phyloP scores from a whole-genome alignment of 257 asterid species.

The Plantago elongata region DNA sequence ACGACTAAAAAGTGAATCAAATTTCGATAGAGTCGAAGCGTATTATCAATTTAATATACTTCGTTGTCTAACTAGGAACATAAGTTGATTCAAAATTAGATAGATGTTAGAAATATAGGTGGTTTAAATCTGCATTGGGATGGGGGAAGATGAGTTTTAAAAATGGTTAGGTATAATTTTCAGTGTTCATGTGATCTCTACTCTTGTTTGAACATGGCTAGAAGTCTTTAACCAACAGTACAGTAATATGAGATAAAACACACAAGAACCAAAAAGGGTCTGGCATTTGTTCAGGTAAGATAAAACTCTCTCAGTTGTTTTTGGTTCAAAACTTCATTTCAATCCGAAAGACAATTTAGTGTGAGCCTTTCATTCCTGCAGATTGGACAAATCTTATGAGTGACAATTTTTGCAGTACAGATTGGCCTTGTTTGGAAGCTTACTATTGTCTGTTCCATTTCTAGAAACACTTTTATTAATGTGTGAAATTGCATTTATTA shows the following conservation, averaged over 20 bases:
- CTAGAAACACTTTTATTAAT: too few relatives aligned
- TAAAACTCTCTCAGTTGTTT: slow-evolving; percentile 7
- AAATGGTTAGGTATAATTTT: too few relatives aligned
- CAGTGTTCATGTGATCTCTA: too few relatives aligned
- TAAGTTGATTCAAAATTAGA: too few relatives aligned
- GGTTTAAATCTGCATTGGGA: too few relatives aligned
- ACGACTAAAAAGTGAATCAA: too few relatives aligned
- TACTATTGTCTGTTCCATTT: neutral
- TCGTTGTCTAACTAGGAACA: too few relatives aligned
- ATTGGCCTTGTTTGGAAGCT: slow-evolving; percentile 9
- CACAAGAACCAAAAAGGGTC: neutral
- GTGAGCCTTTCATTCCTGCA: slow-evolving; percentile 4
- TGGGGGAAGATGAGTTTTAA: too few relatives aligned
- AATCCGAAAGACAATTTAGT: slow-evolving; percentile 5
- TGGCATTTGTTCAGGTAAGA: neutral
- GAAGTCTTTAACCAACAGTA: slow-evolving; percentile 13
- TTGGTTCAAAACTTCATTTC: slow-evolving; percentile 11
- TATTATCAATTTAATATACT: too few relatives aligned
- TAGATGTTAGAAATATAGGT: too few relatives aligned
- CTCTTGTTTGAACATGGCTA: slow-evolving; percentile 24
- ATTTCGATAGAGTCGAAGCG: too few relatives aligned
- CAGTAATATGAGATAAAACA: slow-evolving; percentile 8
- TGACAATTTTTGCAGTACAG: neutral
- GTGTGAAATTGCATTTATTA: too few relatives aligned
- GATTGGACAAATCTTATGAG: neutral